Percentiles rank a stretch among this genome's conserved stretches.
Conservation (phyloP, 345 rosid genomes). For the Ceriops zippeliana region DNA sequence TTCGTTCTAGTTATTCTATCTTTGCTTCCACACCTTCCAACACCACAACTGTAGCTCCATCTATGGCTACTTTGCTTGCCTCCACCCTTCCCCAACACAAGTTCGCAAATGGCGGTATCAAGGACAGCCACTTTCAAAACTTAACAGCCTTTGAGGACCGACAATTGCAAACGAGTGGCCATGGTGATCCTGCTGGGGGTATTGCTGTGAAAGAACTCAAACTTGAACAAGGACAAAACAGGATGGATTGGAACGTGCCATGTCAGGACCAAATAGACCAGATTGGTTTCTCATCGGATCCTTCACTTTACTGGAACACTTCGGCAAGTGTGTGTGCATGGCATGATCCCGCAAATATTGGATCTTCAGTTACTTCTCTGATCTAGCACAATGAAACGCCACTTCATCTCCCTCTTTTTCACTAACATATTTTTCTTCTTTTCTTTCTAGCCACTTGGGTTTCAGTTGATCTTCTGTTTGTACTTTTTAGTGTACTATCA, state of each 20-base stretch:
- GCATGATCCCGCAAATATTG: conserved; percentile 69
- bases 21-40: conserved; percentile 40
- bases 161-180: conserved; percentile 45
- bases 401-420: conserved; percentile 41
- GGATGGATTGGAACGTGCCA: conserved; percentile 34
- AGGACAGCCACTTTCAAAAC: conserved; percentile 34
- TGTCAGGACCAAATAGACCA: conserved; percentile 46
- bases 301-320: conserved; percentile 48
- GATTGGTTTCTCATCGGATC: conserved; percentile 48
- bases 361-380: conserved; percentile 73
- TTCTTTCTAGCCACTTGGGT: conserved; percentile 17
- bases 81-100: conserved; percentile 53
- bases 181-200: conserved; percentile 26
- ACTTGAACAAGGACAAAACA: conserved; percentile 38
- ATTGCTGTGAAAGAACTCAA: conserved; percentile 40
- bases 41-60: conserved; percentile 27
- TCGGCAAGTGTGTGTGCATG: conserved; percentile 43
- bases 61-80: conserved; percentile 48
- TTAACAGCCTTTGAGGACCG: conserved; percentile 47
- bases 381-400: conserved; percentile 39
- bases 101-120: conserved; percentile 32
- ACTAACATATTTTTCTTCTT: conserved; percentile 25
- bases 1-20: conserved; percentile 47
- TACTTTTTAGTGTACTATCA: conserved; percentile 20
- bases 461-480: conserved; percentile 19